Percentiles rank a stretch among this genome's conserved stretches.
Conservation (phyloP, 805 yeast species). For the Yamadazyma nakazawae region DNA sequence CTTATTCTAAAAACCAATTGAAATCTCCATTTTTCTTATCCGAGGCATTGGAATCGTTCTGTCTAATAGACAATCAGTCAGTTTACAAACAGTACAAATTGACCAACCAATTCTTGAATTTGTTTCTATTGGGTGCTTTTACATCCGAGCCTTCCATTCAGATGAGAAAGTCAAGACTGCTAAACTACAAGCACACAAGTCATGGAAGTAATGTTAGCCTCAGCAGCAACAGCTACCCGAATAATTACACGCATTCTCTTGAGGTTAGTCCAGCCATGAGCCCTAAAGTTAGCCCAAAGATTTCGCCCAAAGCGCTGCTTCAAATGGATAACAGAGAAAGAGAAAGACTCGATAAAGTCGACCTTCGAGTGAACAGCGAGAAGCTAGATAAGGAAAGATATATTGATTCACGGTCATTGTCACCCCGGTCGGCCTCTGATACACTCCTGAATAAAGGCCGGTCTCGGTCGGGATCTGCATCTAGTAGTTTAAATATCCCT, state of each 20-base stretch:
- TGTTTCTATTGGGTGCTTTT: not conserved
- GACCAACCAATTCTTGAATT: constrained; percentile 7
- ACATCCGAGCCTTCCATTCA: not conserved
- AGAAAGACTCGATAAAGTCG: not conserved
- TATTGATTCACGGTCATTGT: not conserved
- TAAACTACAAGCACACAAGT: not conserved
- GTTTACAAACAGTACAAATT: constrained; percentile 11
- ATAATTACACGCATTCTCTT: not conserved
- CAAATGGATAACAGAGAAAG: not conserved
- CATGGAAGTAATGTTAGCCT: not conserved
- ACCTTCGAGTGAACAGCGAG: not conserved
- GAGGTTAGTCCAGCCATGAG: not conserved
- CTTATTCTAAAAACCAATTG: not conserved
- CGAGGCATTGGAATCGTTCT: constrained; percentile 16
- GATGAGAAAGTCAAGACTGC: constrained; percentile 4
- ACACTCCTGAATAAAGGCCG: not conserved
- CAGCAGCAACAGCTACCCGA: not conserved
- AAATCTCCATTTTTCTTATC: constrained; percentile 14
- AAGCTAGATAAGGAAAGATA: not conserved
- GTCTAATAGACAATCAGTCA: constrained; percentile 18
- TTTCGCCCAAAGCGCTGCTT: not conserved
- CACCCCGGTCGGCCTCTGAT: constrained; percentile 3
- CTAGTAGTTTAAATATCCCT: constrained; percentile 7
- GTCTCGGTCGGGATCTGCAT: constrained; percentile 11
- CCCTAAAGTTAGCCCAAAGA: not conserved